These are phyloP conservation scores for Xylaria castorea DNA, from an alignment of 495 filamentous ascomycete genomes.

Conservation along the genomic window DNA sequence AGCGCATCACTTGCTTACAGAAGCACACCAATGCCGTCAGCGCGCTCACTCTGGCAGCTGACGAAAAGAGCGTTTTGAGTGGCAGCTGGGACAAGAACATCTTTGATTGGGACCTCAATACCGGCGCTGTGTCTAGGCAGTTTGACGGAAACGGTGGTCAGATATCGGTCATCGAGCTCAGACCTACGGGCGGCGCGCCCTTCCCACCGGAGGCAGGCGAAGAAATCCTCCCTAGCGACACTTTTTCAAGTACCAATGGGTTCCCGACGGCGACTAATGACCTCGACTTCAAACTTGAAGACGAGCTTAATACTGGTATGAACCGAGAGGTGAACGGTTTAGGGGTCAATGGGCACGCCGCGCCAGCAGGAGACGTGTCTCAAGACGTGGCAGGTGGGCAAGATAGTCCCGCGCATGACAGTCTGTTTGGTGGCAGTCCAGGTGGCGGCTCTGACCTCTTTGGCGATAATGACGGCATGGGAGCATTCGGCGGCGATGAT, in stretches of 20 bases:
- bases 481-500: conserved; percentile 74
- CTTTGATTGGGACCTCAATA: conserved; percentile 95
- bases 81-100: conserved; percentile 97
- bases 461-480: conserved; percentile 65
- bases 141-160: conserved; percentile 82
- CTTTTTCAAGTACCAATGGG: conserved; percentile 62
- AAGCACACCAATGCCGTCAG: conserved; percentile 93
- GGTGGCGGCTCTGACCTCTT: conserved; percentile 67
- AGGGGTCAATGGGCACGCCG: conserved; percentile 32
- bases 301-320: conserved; percentile 22
- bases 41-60: conserved; percentile 77
- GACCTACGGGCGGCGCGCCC: conserved; percentile 76
- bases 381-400: conserved; percentile 47
- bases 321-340: conserved; percentile 27
- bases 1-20: conserved; percentile 77
- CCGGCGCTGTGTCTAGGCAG: conserved; percentile 73
- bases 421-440: conserved; percentile 63
- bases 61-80: conserved; percentile 87
- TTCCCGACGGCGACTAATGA: conserved; percentile 39
- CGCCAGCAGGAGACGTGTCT: conserved; percentile 36
- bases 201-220: conserved; percentile 76
- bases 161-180: conserved; percentile 84
- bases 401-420: conserved; percentile 78
- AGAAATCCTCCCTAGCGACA: conserved; percentile 63
- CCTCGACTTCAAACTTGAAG: conserved; percentile 30